Percentiles rank a stretch among this genome's conserved stretches.
phyloP scores from a whole-genome alignment of 306 rosid genomes.

The Cucurbita argyrosperma region DNA sequence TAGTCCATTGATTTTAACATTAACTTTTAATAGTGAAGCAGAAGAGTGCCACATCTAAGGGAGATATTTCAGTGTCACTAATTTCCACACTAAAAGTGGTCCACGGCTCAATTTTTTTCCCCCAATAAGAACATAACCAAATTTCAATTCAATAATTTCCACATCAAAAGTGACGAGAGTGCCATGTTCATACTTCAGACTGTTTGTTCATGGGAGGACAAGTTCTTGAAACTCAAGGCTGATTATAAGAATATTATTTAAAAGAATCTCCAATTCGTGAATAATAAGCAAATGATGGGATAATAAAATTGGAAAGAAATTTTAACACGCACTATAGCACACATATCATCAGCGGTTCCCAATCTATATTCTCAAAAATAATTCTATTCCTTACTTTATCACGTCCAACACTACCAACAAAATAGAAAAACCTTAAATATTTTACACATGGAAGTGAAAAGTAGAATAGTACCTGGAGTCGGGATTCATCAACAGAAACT shows the following conservation, averaged over 20 bases:
- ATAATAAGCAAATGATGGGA: background rate
- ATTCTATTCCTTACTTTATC: background rate
- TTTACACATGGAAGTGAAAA: background rate
- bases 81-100: too few species aligned
- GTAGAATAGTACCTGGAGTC: slow-evolving; percentile 6
- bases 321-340: background rate
- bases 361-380: background rate
- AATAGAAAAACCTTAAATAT: background rate
- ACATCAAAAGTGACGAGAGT: background rate
- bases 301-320: background rate
- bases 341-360: background rate
- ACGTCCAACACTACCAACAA: background rate
- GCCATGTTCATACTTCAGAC: background rate
- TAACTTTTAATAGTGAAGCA: too few species aligned
- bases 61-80: too few species aligned
- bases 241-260: background rate
- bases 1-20: too few species aligned
- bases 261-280: background rate
- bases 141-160: background rate
- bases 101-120: too few species aligned
- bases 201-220: background rate
- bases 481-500: slow-evolving; percentile 34
- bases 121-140: background rate
- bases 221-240: background rate
- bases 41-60: too few species aligned